A percentile compares a stretch with the other conserved stretches of the same genome.
phyloP scores from a whole-genome alignment of 169 alveolate genomes.

The Plasmodium vivax region DNA sequence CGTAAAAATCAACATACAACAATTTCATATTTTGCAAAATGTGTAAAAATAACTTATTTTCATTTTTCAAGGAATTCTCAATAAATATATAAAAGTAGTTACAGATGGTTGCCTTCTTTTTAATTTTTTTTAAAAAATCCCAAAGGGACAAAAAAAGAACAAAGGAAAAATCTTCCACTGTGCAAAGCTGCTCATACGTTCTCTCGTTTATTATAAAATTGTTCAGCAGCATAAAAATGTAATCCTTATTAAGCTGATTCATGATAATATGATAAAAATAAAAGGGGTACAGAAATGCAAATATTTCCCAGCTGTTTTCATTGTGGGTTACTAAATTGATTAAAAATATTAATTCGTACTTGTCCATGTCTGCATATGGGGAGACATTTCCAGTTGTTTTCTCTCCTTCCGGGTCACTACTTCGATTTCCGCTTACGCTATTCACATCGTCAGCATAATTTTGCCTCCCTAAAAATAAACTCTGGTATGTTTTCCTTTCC shows the following conservation, averaged over 20 bases:
- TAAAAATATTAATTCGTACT: conserved; percentile 66
- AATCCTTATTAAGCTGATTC: conserved; percentile 13
- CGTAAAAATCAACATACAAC: conserved; percentile 20
- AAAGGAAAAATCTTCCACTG: conserved; percentile 18
- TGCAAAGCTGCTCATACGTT: conserved; percentile 24
- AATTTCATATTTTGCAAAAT: conserved; percentile 27
- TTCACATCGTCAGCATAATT: not conserved
- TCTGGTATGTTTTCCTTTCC: conserved; percentile 26
- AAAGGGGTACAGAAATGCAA: conserved; percentile 24
- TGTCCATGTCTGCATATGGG: conserved; percentile 25
- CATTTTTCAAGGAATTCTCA: conserved; percentile 69
- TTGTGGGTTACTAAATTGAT: conserved; percentile 74
- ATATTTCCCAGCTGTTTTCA: conserved; percentile 29
- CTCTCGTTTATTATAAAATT: conserved; percentile 51
- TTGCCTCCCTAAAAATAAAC: conserved; percentile 31
- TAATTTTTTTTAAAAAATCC: conserved; percentile 46
- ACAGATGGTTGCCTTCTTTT: conserved; percentile 36
- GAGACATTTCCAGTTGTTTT: not conserved
- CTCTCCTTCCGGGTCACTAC: not conserved
- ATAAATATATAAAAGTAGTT: conserved; percentile 68
- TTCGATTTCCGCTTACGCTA: not conserved
- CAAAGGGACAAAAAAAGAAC: conserved; percentile 42
- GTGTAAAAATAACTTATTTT: conserved; percentile 38
- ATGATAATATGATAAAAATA: conserved; percentile 41
- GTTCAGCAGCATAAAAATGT: conserved; percentile 61